Base-by-base conservation (phyloP, 2,329 filamentous ascomycete species). In the Chaetomiaceae sp. region DNA sequence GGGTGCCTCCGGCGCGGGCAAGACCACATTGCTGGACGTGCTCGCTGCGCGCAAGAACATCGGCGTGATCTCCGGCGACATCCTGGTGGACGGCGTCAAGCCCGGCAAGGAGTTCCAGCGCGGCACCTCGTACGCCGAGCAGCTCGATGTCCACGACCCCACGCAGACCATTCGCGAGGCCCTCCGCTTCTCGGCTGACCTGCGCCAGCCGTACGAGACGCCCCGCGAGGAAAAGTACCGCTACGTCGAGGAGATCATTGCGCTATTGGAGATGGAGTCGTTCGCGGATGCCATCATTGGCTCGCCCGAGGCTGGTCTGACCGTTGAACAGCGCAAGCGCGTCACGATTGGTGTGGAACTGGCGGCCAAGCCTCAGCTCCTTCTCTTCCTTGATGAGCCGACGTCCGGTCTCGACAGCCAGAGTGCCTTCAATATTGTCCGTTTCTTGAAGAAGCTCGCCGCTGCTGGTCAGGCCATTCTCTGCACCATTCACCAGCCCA, bases 311-410 rank as follows among this genome's bases (percentile, higher is more conserved):
- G 85, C 88, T 65, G 90, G 88, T 57, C 74, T 88, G 22, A 87
- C 84, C 4, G 80, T 83, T 12, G 81, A 84, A 64, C 79, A 84
- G 68, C 75, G 80, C 46, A 84, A 84, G 71, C 87, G 89, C 63
- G 81, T 95, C n/a, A 96, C 91, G 0, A 95, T 96, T 55, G 91
- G 89, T 63, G 89, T 96, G 9, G 91, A 96, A 66, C 77, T 96
- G 7, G 89, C 89, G 8, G 91, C 91, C 15, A 94, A 88, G 70
- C 87, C 87, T 1, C 81, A 89, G 60, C 74, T 91, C 6, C 77
- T 91, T 1, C 77, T 91, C 20, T 91, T 91, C 76, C 72, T 91
- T 34, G 88, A 91, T 59, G 88, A 91, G 68, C 88, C 87, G 0
- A 91, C 88, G 0, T 87, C 83, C 2, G 88, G 88, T 52, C 80